Evolutionary conservation across 805 yeast genomes (phyloP), one percentile per base, ranked within the genome.

Genomic region (Metschnikowia noctiluminum): DNA sequence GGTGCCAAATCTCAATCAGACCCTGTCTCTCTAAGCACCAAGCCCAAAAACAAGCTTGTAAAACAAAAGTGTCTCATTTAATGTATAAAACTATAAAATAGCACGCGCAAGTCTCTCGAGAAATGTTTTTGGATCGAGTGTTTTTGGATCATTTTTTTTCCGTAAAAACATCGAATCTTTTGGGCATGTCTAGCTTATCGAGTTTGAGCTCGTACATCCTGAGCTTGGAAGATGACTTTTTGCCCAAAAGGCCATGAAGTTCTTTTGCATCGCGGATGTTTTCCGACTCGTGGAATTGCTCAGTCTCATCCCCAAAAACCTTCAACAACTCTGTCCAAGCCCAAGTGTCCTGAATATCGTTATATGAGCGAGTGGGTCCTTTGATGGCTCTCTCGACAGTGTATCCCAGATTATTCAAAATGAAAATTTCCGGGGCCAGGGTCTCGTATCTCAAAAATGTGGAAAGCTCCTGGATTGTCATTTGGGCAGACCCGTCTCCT

Each of bases 401-500:
- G 69, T 91, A 90, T 1, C 97, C 97, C 49, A 79, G 77, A 68
- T 91, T 90, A 68, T 91, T 91, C 67, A 89, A 70, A 43, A 90
- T 65, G 56, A 89, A 78, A 26, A 91, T 76, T 37, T 84, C 79
- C 27, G 95, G 88, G 13, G 57, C 52, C 32, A 78, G 78, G 38
- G 86, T 72, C 14, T 74, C 71, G 52, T 78, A 70, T 51, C 87
- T 77, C 32, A 85, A 63, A 60, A 79, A 80, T 3, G 87, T 75
- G 0, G 89, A 79, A 40, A 84, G 65, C 62, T 90, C 97, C 74
- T 90, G 96, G 47, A 86, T 74, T 6, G 97, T 89, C 96, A 90
- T 87, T 70, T 89, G 96, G 1, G 96, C 92, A 2, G 96, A 84
- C 1, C 97, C 97, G 65, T 91, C 97, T 48, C 97, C 97, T 71